Evolutionary conservation across 2,329 filamentous ascomycete genomes (phyloP).

Genomic region (Didymella segeticola): DNA sequence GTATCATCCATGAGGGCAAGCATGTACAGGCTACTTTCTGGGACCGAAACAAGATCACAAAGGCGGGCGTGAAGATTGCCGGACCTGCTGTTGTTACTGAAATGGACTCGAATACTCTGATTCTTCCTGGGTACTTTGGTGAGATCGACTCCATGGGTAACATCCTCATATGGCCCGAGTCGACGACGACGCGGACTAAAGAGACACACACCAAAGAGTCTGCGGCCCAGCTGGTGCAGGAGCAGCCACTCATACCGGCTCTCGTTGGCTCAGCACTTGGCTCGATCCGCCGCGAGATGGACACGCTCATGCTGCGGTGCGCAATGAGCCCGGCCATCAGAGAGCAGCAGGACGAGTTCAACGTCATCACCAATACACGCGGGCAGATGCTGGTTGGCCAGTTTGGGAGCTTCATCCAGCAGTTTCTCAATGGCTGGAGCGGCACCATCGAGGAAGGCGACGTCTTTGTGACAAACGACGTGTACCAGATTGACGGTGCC

Average conservation of each 20-base stretch:
- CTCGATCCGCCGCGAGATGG: constrained; percentile 59
- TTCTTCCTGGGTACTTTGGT: constrained; percentile 56
- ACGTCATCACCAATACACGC: constrained; percentile 58
- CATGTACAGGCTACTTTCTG: constrained; percentile 53
- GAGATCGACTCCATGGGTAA: constrained; percentile 58
- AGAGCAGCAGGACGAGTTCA: constrained; percentile 61
- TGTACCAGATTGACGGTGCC: constrained; percentile 57
- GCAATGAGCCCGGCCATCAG: constrained; percentile 60
- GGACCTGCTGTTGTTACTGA: constrained; percentile 59
- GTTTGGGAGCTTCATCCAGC: constrained; percentile 58
- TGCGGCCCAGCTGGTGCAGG: constrained; percentile 47
- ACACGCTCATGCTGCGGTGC: constrained; percentile 58
- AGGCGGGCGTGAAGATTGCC: constrained; percentile 50
- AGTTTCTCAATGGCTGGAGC: constrained; percentile 57
- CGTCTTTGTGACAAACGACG: constrained; percentile 60
- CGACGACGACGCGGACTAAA: constrained; percentile 37
- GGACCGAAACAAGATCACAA: constrained; percentile 52
- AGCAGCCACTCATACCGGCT: constrained; percentile 53
- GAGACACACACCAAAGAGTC: constrained; percentile 47
- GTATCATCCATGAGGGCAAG: constrained; percentile 52
- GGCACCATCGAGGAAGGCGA: constrained; percentile 58
- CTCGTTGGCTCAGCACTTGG: constrained; percentile 55
- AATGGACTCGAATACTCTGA: constrained; percentile 61
- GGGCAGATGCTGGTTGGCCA: constrained; percentile 61
- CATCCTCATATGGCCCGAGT: constrained; percentile 55